Conservation (phyloP, 208 protist species). For the Porcisia hertigi region DNA sequence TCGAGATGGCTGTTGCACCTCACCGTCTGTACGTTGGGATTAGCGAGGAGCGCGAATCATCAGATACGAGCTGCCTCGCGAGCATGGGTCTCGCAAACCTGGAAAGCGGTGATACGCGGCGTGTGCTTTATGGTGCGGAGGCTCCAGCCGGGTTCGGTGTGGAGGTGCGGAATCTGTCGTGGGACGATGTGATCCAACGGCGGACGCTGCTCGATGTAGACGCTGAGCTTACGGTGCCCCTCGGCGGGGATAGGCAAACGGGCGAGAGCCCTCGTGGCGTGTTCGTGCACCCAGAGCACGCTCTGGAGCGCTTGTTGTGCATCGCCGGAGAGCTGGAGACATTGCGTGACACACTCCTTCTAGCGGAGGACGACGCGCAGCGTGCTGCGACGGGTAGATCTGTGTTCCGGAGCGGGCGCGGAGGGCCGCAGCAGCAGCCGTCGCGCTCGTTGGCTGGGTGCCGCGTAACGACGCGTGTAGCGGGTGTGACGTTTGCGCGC, state of each 20-base stretch:
- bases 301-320: conserved; percentile 34
- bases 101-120: conserved; percentile 8
- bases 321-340: conserved; percentile 37
- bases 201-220: background rate
- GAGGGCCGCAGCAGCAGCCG: conserved; percentile 43
- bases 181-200: conserved; percentile 11
- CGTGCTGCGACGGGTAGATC: conserved; percentile 14
- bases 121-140: conserved; percentile 30
- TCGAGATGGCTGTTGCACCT: conserved; percentile 43
- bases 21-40: conserved; percentile 84
- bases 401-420: conserved; percentile 27
- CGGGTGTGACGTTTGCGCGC: conserved; percentile 38
- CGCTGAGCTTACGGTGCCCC: background rate
- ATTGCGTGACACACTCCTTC: conserved; percentile 31
- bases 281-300: conserved; percentile 35
- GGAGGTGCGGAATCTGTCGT: conserved; percentile 17
- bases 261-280: conserved; percentile 7
- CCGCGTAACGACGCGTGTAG: conserved; percentile 55
- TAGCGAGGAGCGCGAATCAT: conserved; percentile 62
- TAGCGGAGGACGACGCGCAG: conserved; percentile 23
- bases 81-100: background rate
- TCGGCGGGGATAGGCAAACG: background rate
- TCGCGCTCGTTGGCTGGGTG: conserved; percentile 49
- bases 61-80: conserved; percentile 41
- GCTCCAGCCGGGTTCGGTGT: conserved; percentile 13